Percentiles rank a stretch among this genome's conserved stretches.
Evolutionary conservation across 306 rosid species (phyloP).

Genomic region (Fragaria vesca): DNA sequence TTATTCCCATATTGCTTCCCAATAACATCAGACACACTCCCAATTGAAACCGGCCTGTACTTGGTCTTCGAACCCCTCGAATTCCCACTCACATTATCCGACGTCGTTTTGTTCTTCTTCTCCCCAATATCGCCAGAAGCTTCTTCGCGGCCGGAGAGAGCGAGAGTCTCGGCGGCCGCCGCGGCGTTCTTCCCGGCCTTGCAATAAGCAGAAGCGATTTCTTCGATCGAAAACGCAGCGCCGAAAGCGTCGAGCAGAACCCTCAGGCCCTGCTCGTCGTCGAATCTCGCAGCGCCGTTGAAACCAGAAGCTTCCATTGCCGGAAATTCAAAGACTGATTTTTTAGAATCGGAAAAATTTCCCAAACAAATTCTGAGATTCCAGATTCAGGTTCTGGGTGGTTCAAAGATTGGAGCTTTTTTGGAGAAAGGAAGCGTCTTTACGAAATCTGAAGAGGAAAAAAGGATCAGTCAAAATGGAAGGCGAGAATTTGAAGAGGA

Average conservation of each 20-base stretch:
- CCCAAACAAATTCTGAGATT: no score
- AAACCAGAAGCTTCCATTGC: constrained; percentile 53
- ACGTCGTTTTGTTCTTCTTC: background rate
- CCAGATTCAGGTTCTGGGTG: background rate
- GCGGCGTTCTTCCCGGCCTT: constrained; percentile 58
- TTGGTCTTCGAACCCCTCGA: constrained; percentile 32
- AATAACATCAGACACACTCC: constrained; percentile 60
- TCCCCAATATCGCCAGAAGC: background rate
- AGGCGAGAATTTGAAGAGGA: background rate
- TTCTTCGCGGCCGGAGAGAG: constrained; percentile 30
- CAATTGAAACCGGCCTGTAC: constrained; percentile 51
- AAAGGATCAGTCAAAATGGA: background rate
- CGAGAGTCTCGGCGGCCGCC: constrained; percentile 58
- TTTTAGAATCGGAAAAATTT: background rate
- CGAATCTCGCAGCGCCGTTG: constrained; percentile 20
- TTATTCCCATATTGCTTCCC: constrained; percentile 52
- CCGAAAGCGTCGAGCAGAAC: constrained; percentile 73
- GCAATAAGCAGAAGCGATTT: constrained; percentile 78
- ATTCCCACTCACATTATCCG: constrained; percentile 21
- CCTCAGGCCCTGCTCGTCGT: constrained; percentile 49
- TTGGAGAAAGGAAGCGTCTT: background rate
- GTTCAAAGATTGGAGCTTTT: constrained; percentile 10
- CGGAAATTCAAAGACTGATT: background rate
- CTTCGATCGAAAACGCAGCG: constrained; percentile 49
- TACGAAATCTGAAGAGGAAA: background rate